phyloP scores from a whole-genome alignment of 768 basidiomycete genomes.

The Lenzites betulinus region DNA sequence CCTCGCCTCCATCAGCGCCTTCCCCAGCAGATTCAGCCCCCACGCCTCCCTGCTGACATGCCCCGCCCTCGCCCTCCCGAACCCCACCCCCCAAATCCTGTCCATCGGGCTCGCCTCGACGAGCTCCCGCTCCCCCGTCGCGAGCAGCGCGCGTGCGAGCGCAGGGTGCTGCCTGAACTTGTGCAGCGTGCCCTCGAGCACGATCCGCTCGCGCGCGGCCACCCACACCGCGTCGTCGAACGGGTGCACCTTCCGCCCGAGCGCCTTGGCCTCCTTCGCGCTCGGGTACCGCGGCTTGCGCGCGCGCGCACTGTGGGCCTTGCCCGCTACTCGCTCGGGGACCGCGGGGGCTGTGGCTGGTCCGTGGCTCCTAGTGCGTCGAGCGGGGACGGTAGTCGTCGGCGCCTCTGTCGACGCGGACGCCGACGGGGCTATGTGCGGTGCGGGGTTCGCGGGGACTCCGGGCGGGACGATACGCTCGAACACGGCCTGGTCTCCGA shows the following conservation, averaged over 20 bases:
- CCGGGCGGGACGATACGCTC: slow-evolving; percentile 39
- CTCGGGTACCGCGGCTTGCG: slow-evolving; percentile 18
- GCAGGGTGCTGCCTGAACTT: slow-evolving; percentile 57
- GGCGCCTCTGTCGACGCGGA: no score
- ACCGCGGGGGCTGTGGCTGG: no score
- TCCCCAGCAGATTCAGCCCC: slow-evolving; percentile 61
- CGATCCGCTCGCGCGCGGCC: slow-evolving; percentile 52
- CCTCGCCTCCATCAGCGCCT: slow-evolving; percentile 47
- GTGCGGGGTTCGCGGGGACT: slow-evolving; percentile 32
- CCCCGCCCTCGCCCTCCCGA: no score
- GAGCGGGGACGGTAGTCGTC: no score
- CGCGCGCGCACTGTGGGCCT: no score
- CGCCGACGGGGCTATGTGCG: no score
- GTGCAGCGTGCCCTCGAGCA: slow-evolving; percentile 52
- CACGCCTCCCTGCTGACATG: slow-evolving; percentile 38
- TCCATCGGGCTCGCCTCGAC: slow-evolving; percentile 64
- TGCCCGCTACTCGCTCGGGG: no score
- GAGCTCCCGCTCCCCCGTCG: slow-evolving; percentile 49
- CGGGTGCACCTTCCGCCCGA: slow-evolving; percentile 51
- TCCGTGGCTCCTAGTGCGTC: no score
- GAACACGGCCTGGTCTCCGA: slow-evolving; percentile 47
- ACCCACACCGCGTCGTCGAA: slow-evolving; percentile 56
- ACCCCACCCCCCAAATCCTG: slow-evolving; percentile 66
- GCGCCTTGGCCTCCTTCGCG: slow-evolving; percentile 49
- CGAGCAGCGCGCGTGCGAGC: slow-evolving; percentile 43